Base-by-base conservation (phyloP, 2,329 filamentous ascomycete genomes). In the Teratosphaeriaceae sp. region DNA sequence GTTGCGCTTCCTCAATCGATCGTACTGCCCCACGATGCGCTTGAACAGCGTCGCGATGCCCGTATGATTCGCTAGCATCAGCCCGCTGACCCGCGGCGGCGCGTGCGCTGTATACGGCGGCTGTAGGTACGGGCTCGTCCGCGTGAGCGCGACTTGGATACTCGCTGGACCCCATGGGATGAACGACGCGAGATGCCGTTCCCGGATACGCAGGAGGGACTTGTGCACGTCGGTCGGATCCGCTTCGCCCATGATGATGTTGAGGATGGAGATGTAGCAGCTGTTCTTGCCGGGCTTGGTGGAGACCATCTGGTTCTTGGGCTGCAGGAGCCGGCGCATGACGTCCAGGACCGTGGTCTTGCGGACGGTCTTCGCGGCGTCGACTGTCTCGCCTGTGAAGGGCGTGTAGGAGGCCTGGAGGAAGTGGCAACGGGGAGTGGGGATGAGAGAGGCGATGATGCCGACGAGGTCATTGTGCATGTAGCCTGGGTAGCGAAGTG, bases 401-500 rank as follows among this genome's bases (percentile, higher is more conserved):
- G 92, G 92, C 0, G 92, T 98, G 71, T 98, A 98, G 33, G 90
- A 88, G 4, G 92, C 98, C 81, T 96, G 94, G 46, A 98, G 75
- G 77, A 98, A 98, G 70, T 98, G 94, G 63, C 89, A 95, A 55
- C 92, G 83, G 8, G 92, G 94, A 0, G 90, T 98, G 1, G 92
- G 92, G 49, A 98, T 97, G 31, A 98, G 76, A 16, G 88, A 94
- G 19, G 94, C 92, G 45, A 98, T 78, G 57, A 98, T 97, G 66
- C 90, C 92, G 60, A 95, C 89, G 13, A 98, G 82, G 62, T 98
- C 92, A 66, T 98, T 98, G 73, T 98, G 92, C 92, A 98, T 98
- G 69, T 98, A 98, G 29, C 92, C 92, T 1, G 92, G 92, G 64
- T 98, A 98, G 61, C 92, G 80, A 39, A 98, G 79, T 2, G 94